Evolutionary conservation across 148 eudicot genomes (phyloP).

Genomic region (Rhododendron griersonianum): DNA sequence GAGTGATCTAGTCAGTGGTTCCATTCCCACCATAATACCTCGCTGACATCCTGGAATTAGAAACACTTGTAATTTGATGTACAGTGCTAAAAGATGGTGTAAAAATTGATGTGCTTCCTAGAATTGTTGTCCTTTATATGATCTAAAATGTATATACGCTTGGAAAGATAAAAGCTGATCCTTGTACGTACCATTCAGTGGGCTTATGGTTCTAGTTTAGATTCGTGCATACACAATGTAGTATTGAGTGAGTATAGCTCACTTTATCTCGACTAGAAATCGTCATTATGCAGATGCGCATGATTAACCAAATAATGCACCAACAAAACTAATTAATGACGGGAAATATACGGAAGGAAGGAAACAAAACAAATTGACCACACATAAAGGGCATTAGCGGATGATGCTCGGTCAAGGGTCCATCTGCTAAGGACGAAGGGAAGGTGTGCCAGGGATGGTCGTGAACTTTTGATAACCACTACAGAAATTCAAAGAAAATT

Average conservation of each 20-base stretch:
- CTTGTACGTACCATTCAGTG: background rate
- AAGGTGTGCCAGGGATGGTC: background rate
- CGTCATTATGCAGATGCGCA: background rate
- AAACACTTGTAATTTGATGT: background rate
- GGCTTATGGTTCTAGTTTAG: background rate
- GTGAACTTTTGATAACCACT: background rate
- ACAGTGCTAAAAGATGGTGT: background rate
- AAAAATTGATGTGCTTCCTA: background rate
- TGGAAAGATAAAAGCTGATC: background rate
- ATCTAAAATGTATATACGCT: background rate
- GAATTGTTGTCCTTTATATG: background rate
- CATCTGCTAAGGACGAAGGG: background rate
- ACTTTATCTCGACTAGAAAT: background rate
- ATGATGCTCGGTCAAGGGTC: background rate
- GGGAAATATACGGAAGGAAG: background rate
- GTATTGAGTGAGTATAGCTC: background rate
- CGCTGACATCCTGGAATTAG: constrained; percentile 27
- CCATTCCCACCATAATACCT: constrained; percentile 33
- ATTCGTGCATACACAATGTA: background rate
- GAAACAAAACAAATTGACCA: background rate
- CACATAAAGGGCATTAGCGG: background rate
- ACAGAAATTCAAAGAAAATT: background rate
- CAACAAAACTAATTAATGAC: background rate
- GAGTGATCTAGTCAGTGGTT: constrained; percentile 43
- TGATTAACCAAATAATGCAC: background rate